Base-by-base conservation (phyloP, 495 filamentous ascomycete genomes). In the Umbilicaria muhlenbergii region DNA sequence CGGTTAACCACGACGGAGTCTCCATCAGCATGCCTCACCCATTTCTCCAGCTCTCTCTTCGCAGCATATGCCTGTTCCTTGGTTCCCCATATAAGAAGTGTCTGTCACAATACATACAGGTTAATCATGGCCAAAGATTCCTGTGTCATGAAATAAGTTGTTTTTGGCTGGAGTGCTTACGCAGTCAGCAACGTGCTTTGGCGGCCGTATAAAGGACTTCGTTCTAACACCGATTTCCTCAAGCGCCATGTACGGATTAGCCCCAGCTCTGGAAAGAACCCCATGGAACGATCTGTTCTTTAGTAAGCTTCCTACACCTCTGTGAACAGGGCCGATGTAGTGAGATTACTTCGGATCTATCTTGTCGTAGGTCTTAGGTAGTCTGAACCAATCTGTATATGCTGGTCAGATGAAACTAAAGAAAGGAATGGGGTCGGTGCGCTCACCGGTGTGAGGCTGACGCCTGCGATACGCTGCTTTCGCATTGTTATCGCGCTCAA, bases 1-100 rank as follows among this genome's bases (percentile, higher is more conserved):
- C 51, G 52, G 0, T 39, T 24, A 2, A 46, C 39, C 36, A 41
- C 42, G 12, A 13, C 44, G 19, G n/a, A 36, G 13, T 5, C 32
- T 1, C 39, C 42, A 42, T 36, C 3, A 16, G 16, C 34, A 11
- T 6, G 21, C 32, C 24, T 13, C 17, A 50, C 19, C 47, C 51
- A 50, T 28, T 38, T 3, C 7, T 43, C 6, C 32, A 59, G 47
- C n/a, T 50, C 52, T 12, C 19, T 33, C 13, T 32, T 49, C 1
- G 56, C 48, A 6, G 32, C 13, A 15, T 41, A 18, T 5, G 50
- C 14, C 21, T 45, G 41, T 3, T 21, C 16, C 18, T 19, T 24
- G 31, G 35, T 41, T 13, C 57, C 57, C 57, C 57, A 59, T 16
- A 59, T 47, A 8, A 45, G 32, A 11, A 59, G 44, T 11, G 36